phyloP scores from a whole-genome alignment of 768 basidiomycete species.

The Mycena albidolilacea region DNA sequence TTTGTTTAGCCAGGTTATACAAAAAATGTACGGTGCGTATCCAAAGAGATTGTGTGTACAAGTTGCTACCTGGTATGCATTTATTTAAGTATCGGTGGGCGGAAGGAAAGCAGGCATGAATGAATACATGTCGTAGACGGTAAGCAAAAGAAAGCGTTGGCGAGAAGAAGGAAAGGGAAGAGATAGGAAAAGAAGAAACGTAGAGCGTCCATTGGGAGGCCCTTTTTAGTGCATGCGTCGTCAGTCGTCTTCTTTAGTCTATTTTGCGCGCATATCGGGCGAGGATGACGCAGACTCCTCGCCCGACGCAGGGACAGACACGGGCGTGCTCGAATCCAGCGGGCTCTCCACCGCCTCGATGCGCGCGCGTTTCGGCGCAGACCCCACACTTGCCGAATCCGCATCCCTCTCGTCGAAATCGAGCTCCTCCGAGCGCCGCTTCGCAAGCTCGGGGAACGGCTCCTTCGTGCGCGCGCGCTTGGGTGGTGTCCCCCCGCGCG shows the following conservation, averaged over 20 bases:
- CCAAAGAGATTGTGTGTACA: neutral
- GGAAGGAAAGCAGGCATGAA: too few relatives aligned
- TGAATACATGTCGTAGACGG: too few relatives aligned
- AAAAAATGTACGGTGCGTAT: neutral
- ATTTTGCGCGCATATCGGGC: too few relatives aligned
- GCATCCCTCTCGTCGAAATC: conserved; percentile 48
- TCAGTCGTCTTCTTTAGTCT: too few relatives aligned
- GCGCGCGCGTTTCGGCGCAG: neutral
- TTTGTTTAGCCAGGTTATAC: neutral
- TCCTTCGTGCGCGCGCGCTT: conserved; percentile 44
- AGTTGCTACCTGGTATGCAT: neutral
- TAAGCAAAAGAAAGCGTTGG: too few relatives aligned
- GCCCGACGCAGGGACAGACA: neutral
- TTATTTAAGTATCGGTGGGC: too few relatives aligned
- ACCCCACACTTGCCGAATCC: neutral
- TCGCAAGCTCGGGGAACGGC: conserved; percentile 42
- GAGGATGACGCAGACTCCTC: neutral
- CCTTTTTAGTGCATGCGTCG: too few relatives aligned
- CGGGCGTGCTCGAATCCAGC: neutral
- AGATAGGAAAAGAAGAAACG: too few relatives aligned
- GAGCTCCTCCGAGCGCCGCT: conserved; percentile 68
- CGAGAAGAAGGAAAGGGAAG: too few relatives aligned
- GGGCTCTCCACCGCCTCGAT: neutral
- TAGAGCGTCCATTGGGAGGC: too few relatives aligned
- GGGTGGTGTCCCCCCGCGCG: conserved; percentile 49